Conservation (phyloP, 345 rosid genomes). For the Pugionium cornutum region DNA sequence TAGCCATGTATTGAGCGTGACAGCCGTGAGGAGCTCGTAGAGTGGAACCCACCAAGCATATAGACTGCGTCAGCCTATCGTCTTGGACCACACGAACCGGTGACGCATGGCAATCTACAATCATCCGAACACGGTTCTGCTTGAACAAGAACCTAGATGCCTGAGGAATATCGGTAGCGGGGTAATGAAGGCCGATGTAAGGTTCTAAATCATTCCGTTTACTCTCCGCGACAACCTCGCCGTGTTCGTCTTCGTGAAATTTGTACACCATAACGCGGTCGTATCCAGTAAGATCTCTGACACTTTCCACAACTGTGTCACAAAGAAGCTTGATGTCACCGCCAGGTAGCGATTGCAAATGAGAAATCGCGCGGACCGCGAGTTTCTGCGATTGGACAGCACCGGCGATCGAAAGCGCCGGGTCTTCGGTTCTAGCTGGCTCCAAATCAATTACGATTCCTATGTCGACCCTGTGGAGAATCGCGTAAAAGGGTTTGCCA, state of each 20-base stretch:
- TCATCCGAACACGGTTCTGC: slow-evolving; percentile 97
- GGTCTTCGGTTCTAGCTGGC: slow-evolving; percentile 92
- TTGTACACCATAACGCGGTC: slow-evolving; percentile 98
- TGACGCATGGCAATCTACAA: slow-evolving; percentile 78
- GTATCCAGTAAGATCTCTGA: slow-evolving; percentile 87
- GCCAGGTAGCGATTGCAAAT: slow-evolving; percentile 86
- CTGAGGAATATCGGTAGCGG: slow-evolving; percentile 96
- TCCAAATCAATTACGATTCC: slow-evolving; percentile 97
- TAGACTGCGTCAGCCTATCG: slow-evolving; percentile 73
- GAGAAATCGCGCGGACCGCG: slow-evolving; percentile 89
- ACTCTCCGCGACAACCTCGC: slow-evolving; percentile 97
- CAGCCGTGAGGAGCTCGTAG: slow-evolving; percentile 97
- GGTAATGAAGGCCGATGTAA: slow-evolving; percentile 91
- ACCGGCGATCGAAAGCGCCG: slow-evolving; percentile 93
- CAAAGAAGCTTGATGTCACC: slow-evolving; percentile 87
- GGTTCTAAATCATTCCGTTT: slow-evolving; percentile 82
- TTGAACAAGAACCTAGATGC: slow-evolving; percentile 92
- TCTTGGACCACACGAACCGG: slow-evolving; percentile 70
- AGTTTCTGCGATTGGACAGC: slow-evolving; percentile 98
- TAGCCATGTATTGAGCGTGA: slow-evolving; percentile 94
- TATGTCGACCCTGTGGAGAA: slow-evolving; percentile 89
- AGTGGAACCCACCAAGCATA: slow-evolving; percentile 96
- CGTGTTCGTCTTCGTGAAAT: slow-evolving; percentile 98
- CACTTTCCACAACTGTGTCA: slow-evolving; percentile 86
- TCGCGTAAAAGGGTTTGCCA: slow-evolving; percentile 85